These are phyloP conservation scores for Plectosphaerella plurivora DNA, from an alignment of 2,329 filamentous ascomycete species.

Conservation along the genomic window DNA sequence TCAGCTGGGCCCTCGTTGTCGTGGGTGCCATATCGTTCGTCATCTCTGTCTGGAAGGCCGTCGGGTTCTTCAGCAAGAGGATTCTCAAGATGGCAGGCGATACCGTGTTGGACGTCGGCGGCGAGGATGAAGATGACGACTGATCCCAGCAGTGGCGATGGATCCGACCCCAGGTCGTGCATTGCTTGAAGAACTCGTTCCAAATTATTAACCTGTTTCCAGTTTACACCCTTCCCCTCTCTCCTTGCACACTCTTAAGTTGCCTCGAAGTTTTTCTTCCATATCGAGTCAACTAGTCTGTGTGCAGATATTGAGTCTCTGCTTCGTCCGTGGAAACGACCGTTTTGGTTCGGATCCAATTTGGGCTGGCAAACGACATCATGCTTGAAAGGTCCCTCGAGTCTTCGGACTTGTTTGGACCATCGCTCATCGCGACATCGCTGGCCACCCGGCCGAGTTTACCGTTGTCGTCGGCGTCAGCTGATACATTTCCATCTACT, in stretches of 20 bases:
- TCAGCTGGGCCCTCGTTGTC: constrained; percentile 74
- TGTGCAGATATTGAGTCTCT: constrained; percentile 74
- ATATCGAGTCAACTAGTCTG: constrained; percentile 94
- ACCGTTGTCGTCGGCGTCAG: constrained; percentile 7
- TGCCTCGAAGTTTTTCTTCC: constrained; percentile 72
- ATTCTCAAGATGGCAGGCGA: constrained; percentile 76
- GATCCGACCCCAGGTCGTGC: neutral
- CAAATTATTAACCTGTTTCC: neutral
- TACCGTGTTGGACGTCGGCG: constrained; percentile 76
- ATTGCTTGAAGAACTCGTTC: no score
- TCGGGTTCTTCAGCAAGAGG: constrained; percentile 67
- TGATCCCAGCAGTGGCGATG: neutral
- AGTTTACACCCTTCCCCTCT: constrained; percentile 1
- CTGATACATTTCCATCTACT: constrained; percentile 8
- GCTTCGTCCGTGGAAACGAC: constrained; percentile 33
- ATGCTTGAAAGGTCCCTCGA: constrained; percentile 3
- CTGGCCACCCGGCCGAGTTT: constrained; percentile 1
- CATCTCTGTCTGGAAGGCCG: constrained; percentile 78
- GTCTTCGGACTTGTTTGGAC: constrained; percentile 5
- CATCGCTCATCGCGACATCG: constrained; percentile 5
- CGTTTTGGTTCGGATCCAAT: constrained; percentile 46
- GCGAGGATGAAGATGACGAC: constrained; percentile 45
- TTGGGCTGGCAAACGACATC: constrained; percentile 10
- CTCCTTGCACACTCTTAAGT: constrained; percentile 89
- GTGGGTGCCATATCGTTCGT: constrained; percentile 79